These are phyloP conservation scores for Panicum virgatum DNA, from an alignment of 202 grass and related monocot species.

Conservation along the genomic window DNA sequence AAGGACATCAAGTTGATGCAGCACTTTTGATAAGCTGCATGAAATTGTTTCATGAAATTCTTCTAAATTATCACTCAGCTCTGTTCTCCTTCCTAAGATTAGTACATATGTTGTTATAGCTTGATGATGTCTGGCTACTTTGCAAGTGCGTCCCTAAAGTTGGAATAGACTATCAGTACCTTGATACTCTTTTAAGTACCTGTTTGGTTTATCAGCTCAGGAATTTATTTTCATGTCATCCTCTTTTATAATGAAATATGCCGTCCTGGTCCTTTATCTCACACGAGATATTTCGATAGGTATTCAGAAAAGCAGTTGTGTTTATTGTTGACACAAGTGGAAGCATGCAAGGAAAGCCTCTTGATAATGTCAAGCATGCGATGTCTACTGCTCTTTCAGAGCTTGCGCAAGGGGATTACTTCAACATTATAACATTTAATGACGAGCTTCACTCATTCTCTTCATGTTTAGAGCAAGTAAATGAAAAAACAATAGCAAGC, in stretches of 20 bases:
- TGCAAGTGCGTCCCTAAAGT: not conserved
- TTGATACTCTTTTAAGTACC: not conserved
- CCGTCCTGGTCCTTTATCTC: constrained; percentile 13
- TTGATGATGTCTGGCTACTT: no score
- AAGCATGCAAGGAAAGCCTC: constrained; percentile 92
- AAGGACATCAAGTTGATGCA: constrained; percentile 10
- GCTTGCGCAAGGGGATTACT: constrained; percentile 67
- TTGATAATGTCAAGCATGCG: constrained; percentile 80
- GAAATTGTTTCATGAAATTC: not conserved
- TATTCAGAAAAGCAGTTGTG: constrained; percentile 80
- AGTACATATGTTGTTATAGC: not conserved
- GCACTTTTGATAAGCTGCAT: not conserved
- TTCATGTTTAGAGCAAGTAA: constrained; percentile 78
- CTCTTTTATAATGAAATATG: constrained; percentile 3
- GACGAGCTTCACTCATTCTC: constrained; percentile 81
- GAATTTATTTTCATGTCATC: not conserved
- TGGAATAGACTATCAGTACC: not conserved
- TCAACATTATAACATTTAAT: constrained; percentile 92
- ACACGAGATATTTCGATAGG: constrained; percentile 53
- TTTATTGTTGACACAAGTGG: constrained; percentile 95
- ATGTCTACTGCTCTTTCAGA: constrained; percentile 73
- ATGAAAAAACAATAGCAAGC: constrained; percentile 59
- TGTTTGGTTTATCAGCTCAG: constrained; percentile 2
- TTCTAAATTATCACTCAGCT: not conserved
- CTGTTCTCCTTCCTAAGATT: not conserved